Evolutionary conservation across 2,329 filamentous ascomycete species (phyloP).

Genomic region (Fusarium pseudocircinatum): DNA sequence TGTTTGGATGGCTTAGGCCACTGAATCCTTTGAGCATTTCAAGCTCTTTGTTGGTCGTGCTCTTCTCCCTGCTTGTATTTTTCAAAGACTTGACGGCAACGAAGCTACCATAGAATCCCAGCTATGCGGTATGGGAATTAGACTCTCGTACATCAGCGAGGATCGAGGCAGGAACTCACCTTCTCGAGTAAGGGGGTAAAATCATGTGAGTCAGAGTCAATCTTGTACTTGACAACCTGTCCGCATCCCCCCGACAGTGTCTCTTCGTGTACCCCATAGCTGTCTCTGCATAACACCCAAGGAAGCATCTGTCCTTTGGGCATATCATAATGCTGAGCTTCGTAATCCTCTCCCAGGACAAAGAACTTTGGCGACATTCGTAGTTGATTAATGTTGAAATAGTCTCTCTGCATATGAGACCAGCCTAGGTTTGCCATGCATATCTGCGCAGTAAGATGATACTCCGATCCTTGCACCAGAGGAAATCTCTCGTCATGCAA

Average conservation of each 20-base stretch:
- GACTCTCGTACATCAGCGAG: accelerated
- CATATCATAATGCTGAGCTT: neutral
- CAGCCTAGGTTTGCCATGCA: neutral
- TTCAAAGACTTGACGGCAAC: neutral
- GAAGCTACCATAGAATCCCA: neutral
- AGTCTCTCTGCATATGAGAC: neutral
- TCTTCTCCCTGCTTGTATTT: accelerated
- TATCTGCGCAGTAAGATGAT: neutral
- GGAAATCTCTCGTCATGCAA: neutral
- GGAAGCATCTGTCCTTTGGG: neutral
- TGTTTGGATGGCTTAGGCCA: accelerated
- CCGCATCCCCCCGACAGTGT: neutral
- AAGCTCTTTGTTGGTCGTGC: neutral
- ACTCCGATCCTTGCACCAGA: neutral
- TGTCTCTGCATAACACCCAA: neutral
- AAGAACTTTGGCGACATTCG: neutral
- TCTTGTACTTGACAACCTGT: neutral
- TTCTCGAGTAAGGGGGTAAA: neutral
- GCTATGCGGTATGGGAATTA: neutral
- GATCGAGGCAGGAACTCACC: neutral
- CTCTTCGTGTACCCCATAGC: neutral
- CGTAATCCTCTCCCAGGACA: accelerated
- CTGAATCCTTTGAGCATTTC: neutral
- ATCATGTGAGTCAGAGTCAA: neutral
- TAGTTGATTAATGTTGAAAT: neutral